A percentile compares a stretch with the other conserved stretches of the same genome.
phyloP scores from a whole-genome alignment of 495 filamentous ascomycete species.

The Aeminium ludgeri region DNA sequence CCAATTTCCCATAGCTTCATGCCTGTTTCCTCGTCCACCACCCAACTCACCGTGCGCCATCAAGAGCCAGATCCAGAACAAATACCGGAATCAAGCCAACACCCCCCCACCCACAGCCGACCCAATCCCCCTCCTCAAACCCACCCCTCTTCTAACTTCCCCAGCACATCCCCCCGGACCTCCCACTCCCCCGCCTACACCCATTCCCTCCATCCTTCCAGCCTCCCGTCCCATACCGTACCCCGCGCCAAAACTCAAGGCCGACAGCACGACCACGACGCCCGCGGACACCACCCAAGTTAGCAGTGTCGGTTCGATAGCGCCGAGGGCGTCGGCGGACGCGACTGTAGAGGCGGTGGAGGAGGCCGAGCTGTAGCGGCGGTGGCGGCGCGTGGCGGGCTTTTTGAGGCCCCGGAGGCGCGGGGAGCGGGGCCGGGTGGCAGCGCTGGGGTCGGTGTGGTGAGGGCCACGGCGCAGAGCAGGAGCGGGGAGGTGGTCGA shows the following conservation, averaged over 20 bases:
- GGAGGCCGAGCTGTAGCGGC: slow-evolving; percentile 17
- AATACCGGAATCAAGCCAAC: too few relatives aligned
- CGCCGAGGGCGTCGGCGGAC: slow-evolving; percentile 17
- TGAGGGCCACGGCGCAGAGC: too few relatives aligned
- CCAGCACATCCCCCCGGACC: neutral
- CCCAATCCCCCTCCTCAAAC: neutral
- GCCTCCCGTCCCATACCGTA: slow-evolving; percentile 78
- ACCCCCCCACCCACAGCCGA: slow-evolving; percentile 13
- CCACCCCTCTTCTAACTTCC: too few relatives aligned
- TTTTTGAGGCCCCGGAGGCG: too few relatives aligned
- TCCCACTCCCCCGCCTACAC: neutral
- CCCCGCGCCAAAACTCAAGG: slow-evolving; percentile 83
- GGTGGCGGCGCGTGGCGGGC: too few relatives aligned
- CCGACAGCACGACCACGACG: slow-evolving; percentile 78
- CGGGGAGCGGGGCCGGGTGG: too few relatives aligned
- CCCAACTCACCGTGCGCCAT: too few relatives aligned
- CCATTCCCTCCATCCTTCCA: slow-evolving; percentile 49
- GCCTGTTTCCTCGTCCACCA: too few relatives aligned
- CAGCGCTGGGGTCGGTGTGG: too few relatives aligned
- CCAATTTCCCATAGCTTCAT: too few relatives aligned
- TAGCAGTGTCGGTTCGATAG: slow-evolving; percentile 56
- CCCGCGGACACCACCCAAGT: slow-evolving; percentile 88
- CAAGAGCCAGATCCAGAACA: too few relatives aligned
- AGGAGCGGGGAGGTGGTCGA: too few relatives aligned
- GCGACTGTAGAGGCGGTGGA: slow-evolving; percentile 13